Conservation (phyloP, 179 eudicot species). For the Drosera spatulata region DNA sequence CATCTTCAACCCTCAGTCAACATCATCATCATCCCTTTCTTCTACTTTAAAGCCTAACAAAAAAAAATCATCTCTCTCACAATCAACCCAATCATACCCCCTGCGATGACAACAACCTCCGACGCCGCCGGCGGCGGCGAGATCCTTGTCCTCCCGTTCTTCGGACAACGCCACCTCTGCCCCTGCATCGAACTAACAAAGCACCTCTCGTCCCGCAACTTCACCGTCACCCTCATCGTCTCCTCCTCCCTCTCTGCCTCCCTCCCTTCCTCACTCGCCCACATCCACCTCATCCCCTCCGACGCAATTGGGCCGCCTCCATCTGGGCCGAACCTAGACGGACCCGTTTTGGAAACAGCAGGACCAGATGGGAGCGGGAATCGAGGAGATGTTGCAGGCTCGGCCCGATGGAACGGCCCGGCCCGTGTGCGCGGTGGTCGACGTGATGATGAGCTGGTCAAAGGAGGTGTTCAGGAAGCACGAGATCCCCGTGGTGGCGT, state of each 20-base stretch:
- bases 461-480: conserved; percentile 25
- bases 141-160: conserved; percentile 46
- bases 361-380: conserved; percentile 19
- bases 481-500: conserved; percentile 26
- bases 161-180: conserved; percentile 62
- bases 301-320: conserved; percentile 23
- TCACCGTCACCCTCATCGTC: conserved; percentile 32
- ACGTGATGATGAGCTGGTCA: conserved; percentile 64
- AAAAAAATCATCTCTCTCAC: too few species aligned
- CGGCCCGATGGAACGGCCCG: conserved; percentile 9
- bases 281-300: conserved; percentile 11
- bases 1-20: too few species aligned
- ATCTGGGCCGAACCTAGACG: conserved; percentile 13
- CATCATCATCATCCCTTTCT: too few species aligned
- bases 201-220: conserved; percentile 29
- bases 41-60: too few species aligned
- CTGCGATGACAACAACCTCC: too few species aligned
- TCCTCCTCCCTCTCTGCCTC: conserved; percentile 41
- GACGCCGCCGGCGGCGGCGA: conserved; percentile 13
- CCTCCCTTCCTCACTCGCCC: conserved; percentile 29
- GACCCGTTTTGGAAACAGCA: conserved; percentile 9
- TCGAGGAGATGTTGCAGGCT: conserved; percentile 22
- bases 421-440: conserved; percentile 43
- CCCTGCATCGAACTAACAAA: conserved; percentile 55
- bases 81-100: too few species aligned